Percentiles rank a stretch among this genome's conserved stretches.
phyloP scores from a whole-genome alignment of 257 asterid genomes.

The Solanum boliviense region DNA sequence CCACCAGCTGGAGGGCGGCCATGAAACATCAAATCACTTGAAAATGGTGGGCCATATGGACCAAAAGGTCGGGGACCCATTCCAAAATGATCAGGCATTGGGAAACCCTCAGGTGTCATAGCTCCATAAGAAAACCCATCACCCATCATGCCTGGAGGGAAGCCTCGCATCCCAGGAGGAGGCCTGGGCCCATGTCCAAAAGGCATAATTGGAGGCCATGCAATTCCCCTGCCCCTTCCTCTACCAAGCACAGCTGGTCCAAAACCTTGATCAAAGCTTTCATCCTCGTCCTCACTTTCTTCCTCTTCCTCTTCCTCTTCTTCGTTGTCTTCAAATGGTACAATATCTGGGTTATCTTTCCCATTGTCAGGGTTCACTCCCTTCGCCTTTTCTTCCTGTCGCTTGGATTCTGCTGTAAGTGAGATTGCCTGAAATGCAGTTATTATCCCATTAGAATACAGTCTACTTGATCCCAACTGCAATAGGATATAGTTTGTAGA shows the following conservation, averaged over 20 bases:
- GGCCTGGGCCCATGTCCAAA: slow-evolving; percentile 59
- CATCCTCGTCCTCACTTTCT: slow-evolving; percentile 80
- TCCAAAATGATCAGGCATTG: slow-evolving; percentile 61
- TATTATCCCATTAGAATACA: not conserved
- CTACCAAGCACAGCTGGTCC: slow-evolving; percentile 47
- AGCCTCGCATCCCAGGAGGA: slow-evolving; percentile 55
- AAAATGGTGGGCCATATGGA: slow-evolving; percentile 65
- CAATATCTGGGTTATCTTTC: slow-evolving; percentile 66
- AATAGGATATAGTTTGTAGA: not conserved
- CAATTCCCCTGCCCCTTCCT: slow-evolving; percentile 85
- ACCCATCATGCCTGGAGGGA: slow-evolving; percentile 65
- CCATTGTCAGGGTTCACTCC: slow-evolving; percentile 55
- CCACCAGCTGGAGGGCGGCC: slow-evolving; percentile 60
- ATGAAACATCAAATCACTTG: slow-evolving; percentile 75
- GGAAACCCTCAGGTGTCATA: slow-evolving; percentile 62
- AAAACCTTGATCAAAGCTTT: slow-evolving; percentile 35
- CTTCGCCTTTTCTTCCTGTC: slow-evolving; percentile 83
- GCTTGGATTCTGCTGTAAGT: slow-evolving; percentile 64
- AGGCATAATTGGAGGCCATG: slow-evolving; percentile 87
- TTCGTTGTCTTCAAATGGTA: slow-evolving; percentile 80
- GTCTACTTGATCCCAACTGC: not conserved
- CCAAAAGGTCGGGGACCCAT: slow-evolving; percentile 77
- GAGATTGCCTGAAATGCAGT: slow-evolving; percentile 42
- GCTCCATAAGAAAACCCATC: slow-evolving; percentile 73
- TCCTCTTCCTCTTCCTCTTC: slow-evolving; percentile 74